Percentiles rank a stretch among this genome's conserved stretches.
phyloP scores from a whole-genome alignment of 768 basidiomycete genomes.

The Podaxis sp. region DNA sequence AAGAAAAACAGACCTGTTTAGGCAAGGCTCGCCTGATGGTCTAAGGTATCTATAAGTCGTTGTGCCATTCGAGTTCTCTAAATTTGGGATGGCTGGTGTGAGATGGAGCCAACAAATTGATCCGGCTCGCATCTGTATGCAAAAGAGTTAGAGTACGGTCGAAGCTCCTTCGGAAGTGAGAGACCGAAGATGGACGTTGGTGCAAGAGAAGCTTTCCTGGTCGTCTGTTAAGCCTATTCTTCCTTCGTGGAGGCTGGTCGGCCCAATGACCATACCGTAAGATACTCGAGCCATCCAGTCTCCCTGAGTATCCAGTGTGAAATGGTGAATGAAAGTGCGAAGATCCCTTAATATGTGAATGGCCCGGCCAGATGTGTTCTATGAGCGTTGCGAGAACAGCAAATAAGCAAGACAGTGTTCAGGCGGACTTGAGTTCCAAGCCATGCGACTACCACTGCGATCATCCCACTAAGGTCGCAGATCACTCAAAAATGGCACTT shows the following conservation, averaged over 20 bases:
- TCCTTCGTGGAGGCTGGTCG: neutral
- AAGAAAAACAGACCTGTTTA: too few species aligned
- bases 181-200: neutral
- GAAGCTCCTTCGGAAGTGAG: neutral
- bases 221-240: neutral
- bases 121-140: too few species aligned
- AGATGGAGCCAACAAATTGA: too few species aligned
- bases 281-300: neutral
- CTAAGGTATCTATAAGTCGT: too few species aligned
- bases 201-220: neutral
- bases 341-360: neutral
- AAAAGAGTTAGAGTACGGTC: neutral
- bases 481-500: neutral
- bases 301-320: neutral
- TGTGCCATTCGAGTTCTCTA: too few species aligned
- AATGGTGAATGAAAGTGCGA: neutral
- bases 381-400: neutral
- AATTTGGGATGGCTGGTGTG: too few species aligned
- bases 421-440: too few species aligned
- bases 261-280: neutral
- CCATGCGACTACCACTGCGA: too few species aligned
- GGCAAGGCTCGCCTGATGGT: too few species aligned
- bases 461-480: constrained; percentile 8
- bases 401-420: neutral
- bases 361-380: neutral